Base-by-base conservation (phyloP, 345 rosid genomes). In the Dipteronia dyeriana region DNA sequence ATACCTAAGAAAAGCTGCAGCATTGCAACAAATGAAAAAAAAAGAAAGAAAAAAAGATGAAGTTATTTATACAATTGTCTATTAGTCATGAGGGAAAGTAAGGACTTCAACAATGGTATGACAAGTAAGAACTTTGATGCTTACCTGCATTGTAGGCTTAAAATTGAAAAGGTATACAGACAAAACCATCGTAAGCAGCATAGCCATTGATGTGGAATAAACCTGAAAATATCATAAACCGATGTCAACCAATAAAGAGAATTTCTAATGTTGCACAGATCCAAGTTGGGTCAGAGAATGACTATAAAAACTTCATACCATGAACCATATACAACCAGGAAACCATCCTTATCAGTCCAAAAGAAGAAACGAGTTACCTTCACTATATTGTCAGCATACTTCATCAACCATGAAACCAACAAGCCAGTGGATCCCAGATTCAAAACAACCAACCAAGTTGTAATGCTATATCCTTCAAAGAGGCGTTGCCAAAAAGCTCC, bases 1-100 rank as follows among this genome's bases (percentile, higher is more conserved):
- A 92, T 94, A 51, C 98, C 99, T 88, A 94, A 82, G 87, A 96
- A 94, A 79, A 96, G 97, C 97, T 94, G 95, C 88, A 87, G n/a
- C 68, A 69, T 62, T 22, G 73, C 71, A 71, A 29, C 63, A 38
- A 57, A 56, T 39, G n/a, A 38, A 12, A 60, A n/a, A 12, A 60
- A 31, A 68, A 26, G n/a, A n/a, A n/a, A n/a, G n/a, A 31, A 68
- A 12, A 60, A 9, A 12, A 59, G 34, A 74, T 5, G 9, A 3
- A 69, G 57, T 53, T 56, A 9, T 5, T 62, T 64, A 22, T 26
- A 45, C 62, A 64, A 47, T 47, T 31, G 43, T 38, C 23, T 22
- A 22, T 29, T 29, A 64, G 20, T 45, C 13, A 62, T 54, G 66
- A 25, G 5, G 10, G 38, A 29, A n/a, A 13, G 29, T 26, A 19